Base-by-base conservation (phyloP, 345 rosid species). In the Pistacia integerrima region DNA sequence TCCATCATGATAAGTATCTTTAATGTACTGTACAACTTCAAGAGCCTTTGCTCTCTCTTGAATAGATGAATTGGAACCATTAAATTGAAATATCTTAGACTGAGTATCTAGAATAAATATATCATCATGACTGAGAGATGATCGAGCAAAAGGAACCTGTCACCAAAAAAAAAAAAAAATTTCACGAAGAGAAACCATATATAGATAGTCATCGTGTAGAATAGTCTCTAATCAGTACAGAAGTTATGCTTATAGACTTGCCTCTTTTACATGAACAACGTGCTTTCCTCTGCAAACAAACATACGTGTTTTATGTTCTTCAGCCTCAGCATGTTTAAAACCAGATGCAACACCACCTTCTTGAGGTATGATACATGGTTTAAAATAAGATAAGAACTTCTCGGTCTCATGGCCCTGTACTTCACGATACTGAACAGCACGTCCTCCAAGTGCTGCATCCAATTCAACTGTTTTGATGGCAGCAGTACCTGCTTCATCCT, bases 21-120 rank as follows among this genome's bases (percentile, higher is more conserved):
- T 97, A 78, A 97, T 90, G 78, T 91, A 97, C 78, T 97, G 98
- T 69, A 94, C 99, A 78, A 92, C 99, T 84, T 92, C 99, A 77
- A 97, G 90, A 62, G 99, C 97, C 86, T 97, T 97, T 69, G 98
- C 98, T 81, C 99, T 92, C 84, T 97, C 99, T 89, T 92, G 98
- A 83, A 97, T 97, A 80, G 94, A 92, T 60, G 99, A 92, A 64
- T 91, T 91, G 49, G 97, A 91, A 75, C 99, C 99, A 88, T 84
- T 97, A 76, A 97, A 97, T 82, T 97, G 99, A 82, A 97, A 97
- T 69, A 97, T 88, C 75, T 92, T 97, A 6, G 91, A 91, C 84
- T 88, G 83, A 68, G 99, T 97, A 83, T 97, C 99, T 77, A 97
- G 90, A 78, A 97, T 91, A 83, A 94, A 97, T 69, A 97, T 92